Conservation (phyloP, 1,284 basidiomycete species). For the Ustilago vetiveriae region DNA sequence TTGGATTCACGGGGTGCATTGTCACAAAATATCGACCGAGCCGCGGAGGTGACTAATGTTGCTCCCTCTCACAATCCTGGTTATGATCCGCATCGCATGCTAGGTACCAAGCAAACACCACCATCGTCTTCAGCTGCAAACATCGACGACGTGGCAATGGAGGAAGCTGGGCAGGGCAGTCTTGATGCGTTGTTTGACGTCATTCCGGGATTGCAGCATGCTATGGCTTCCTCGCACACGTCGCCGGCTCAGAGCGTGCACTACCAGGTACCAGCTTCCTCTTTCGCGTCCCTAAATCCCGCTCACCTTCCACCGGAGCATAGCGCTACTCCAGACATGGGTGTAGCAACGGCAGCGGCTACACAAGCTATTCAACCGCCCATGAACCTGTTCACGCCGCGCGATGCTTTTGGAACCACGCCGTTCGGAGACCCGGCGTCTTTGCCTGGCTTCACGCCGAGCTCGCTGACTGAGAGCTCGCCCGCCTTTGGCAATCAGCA, state of each 20-base stretch:
- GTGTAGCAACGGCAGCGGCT: neutral
- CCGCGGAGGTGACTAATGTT: neutral
- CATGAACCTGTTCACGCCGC: slow-evolving; percentile 28
- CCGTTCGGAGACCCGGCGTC: slow-evolving; percentile 56
- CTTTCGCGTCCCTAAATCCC: neutral
- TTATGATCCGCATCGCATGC: neutral
- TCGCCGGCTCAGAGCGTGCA: slow-evolving; percentile 7
- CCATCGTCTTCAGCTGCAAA: neutral
- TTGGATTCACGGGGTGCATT: slow-evolving; percentile 8
- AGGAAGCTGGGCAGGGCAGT: slow-evolving; percentile 26
- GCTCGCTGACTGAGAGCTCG: slow-evolving; percentile 57
- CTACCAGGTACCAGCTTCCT: neutral
- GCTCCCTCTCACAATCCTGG: neutral
- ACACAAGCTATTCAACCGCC: slow-evolving; percentile 14
- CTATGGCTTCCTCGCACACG: slow-evolving; percentile 11
- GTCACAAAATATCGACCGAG: slow-evolving; percentile 2
- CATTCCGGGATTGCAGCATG: slow-evolving; percentile 37
- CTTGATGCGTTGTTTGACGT: slow-evolving; percentile 38
- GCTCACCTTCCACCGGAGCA: neutral
- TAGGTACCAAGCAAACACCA: no score
- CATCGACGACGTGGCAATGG: slow-evolving; percentile 31
- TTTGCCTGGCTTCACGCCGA: slow-evolving; percentile 59
- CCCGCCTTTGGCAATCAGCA: slow-evolving; percentile 48
- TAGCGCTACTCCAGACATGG: slow-evolving; percentile 4
- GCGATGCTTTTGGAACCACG: slow-evolving; percentile 23